phyloP scores from a whole-genome alignment of 2,329 filamentous ascomycete species.

The Pseudovirgaria hyperparasitica region DNA sequence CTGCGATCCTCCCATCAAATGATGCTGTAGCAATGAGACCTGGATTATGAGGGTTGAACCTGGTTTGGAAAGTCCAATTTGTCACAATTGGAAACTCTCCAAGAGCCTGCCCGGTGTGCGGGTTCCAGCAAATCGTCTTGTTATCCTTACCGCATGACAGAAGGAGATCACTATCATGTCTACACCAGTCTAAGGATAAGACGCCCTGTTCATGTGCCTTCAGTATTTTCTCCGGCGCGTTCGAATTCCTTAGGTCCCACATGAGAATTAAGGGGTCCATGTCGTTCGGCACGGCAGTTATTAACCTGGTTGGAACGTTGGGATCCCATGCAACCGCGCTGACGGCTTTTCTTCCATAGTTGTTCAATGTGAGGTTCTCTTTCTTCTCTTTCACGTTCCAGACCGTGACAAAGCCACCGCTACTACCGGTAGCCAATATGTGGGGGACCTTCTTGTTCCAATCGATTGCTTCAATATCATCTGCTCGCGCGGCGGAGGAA shows the following conservation, averaged over 20 bases:
- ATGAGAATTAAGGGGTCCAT: conserved; percentile 76
- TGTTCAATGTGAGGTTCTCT: conserved; percentile 88
- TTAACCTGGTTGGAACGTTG: conserved; percentile 78
- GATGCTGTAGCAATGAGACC: conserved; percentile 87
- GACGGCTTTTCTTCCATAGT: conserved; percentile 76
- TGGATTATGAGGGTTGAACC: conserved; percentile 88
- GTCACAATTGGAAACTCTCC: conserved; percentile 95
- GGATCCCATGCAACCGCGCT: conserved; percentile 97
- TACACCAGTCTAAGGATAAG: conserved; percentile 88
- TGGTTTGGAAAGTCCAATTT: conserved; percentile 98
- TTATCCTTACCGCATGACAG: conserved; percentile 96
- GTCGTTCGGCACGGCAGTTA: conserved; percentile 86
- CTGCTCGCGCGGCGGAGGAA: conserved; percentile 73
- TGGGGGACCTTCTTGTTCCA: conserved; percentile 98
- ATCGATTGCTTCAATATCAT: conserved; percentile 91
- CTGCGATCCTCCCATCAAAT: conserved; percentile 89
- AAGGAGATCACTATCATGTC: conserved; percentile 76
- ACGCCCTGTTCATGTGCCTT: conserved; percentile 92
- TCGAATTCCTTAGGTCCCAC: conserved; percentile 94
- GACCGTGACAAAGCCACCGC: conserved; percentile 88
- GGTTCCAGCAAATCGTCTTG: conserved; percentile 90
- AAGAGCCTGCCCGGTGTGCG: conserved; percentile 72
- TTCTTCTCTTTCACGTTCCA: conserved; percentile 99
- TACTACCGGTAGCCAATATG: conserved; percentile 87
- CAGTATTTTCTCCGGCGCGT: conserved; percentile 78